Evolutionary conservation across 164 flowering plant genomes (phyloP).

Genomic region (Vitis rotundifolia): DNA sequence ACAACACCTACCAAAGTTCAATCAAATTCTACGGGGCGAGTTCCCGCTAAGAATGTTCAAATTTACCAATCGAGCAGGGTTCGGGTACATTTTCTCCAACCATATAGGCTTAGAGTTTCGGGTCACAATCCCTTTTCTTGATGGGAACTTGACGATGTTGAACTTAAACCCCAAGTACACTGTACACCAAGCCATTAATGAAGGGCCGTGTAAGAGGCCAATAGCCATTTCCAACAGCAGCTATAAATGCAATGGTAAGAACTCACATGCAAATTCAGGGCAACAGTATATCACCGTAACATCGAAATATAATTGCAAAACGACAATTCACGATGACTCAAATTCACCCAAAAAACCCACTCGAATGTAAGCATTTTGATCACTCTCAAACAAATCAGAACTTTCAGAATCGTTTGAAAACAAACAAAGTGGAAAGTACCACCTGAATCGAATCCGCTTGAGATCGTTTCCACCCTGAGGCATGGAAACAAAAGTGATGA

Average conservation of each 20-base stretch:
- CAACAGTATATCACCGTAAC: background rate
- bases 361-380: background rate
- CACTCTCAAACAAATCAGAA: slow-evolving; percentile 23
- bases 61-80: no score
- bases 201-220: no score
- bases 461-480: slow-evolving; percentile 90
- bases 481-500: slow-evolving; percentile 83
- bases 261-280: background rate
- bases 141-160: no score
- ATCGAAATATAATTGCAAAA: background rate
- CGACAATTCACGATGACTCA: background rate
- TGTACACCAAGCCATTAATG: no score
- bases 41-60: background rate
- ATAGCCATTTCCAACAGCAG: no score
- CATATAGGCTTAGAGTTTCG: no score
- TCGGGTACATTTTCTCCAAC: no score
- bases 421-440: slow-evolving; percentile 9
- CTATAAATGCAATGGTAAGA: no score
- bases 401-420: slow-evolving; percentile 11
- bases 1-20: background rate
- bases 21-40: background rate
- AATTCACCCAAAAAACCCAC: background rate
- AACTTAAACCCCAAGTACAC: no score
- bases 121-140: no score
- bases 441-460: slow-evolving; percentile 95